Evolutionary conservation across 2,329 filamentous ascomycete genomes (phyloP), one percentile per base, ranked within the genome.

Genomic region (Claviceps citrina): DNA sequence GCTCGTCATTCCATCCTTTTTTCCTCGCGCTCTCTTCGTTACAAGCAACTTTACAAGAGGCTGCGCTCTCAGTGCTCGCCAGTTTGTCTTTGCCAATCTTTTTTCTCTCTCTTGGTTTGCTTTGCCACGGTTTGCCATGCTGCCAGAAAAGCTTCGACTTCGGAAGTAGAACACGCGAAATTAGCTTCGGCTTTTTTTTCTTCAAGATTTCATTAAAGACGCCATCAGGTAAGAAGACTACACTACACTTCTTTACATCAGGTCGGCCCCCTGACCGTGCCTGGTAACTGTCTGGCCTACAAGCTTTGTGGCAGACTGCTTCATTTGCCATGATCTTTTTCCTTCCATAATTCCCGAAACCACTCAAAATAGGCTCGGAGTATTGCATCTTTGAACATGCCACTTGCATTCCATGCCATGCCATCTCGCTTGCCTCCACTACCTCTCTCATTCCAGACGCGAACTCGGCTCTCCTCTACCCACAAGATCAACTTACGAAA

Each of bases 371-470:
- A 39, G 19, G 28, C 30, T 22, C 27, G 25, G 32, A 24, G 28
- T 31, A 28, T 25, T 12, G 12, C 18, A 28, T 31, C 12, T 28
- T 33, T 33, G 15, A 33, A 26, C 35, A 36, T 40, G 22, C 12
- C 15, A 36, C 24, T 15, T 15, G 38, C 43, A 42, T 43, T 45
- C 45, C 47, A 41, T 43, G 30, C 27, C 36, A 39, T 44, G 35
- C n/a, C 41, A 44, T 40, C 42, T 30, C 24, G 27, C 26, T 31
- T 25, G 31, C 22, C 36, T 39, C 41, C 31, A 35, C 43, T 41
- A n/a, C n/a, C n/a, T n/a, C 42, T 33, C 42, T 41, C 50, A 52
- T 52, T 51, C 49, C 49, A 51, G 41, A 43, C 47, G 40, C 45
- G 43, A 40, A 38, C 39, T 25, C 28, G 39, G 38, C 26, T 37